These are phyloP conservation scores for Rhynchosporium graminicola DNA, from an alignment of 2,329 filamentous ascomycete species.

Conservation along the genomic window DNA sequence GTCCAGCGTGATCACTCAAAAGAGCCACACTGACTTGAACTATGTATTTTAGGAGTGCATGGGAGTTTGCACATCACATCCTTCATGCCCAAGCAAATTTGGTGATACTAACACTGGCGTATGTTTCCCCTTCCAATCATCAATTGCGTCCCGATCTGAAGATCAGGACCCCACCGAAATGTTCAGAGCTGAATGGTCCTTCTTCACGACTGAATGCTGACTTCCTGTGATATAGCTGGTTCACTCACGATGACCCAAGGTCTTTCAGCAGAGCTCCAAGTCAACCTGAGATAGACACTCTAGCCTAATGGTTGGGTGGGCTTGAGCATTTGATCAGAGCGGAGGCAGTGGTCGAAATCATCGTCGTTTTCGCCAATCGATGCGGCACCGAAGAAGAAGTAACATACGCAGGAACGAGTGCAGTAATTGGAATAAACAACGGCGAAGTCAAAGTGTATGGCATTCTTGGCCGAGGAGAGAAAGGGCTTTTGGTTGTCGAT, in stretches of 20 bases:
- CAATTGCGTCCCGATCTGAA: neutral
- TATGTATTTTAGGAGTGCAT: constrained; percentile 43
- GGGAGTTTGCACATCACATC: constrained; percentile 54
- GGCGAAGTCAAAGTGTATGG: constrained; percentile 71
- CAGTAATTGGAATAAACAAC: constrained; percentile 64
- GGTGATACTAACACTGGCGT: constrained; percentile 72
- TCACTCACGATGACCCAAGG: constrained; percentile 58
- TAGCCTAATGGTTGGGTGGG: constrained; percentile 74
- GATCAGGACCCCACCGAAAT: neutral
- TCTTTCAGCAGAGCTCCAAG: constrained; percentile 50
- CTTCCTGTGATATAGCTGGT: constrained; percentile 50
- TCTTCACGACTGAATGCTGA: neutral
- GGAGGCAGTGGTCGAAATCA: constrained; percentile 57
- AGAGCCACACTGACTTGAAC: no score
- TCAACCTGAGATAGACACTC: constrained; percentile 70
- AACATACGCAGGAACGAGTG: constrained; percentile 73
- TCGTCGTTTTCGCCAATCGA: constrained; percentile 72
- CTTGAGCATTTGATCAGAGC: constrained; percentile 64
- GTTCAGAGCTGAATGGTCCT: neutral
- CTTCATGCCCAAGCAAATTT: constrained; percentile 58
- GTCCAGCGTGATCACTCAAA: no score
- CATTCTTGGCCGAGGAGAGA: constrained; percentile 68
- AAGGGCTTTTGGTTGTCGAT: constrained; percentile 69
- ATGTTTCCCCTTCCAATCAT: neutral
- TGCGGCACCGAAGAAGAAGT: constrained; percentile 65